Evolutionary conservation across 2,329 filamentous ascomycete species (phyloP).

Genomic region (Fusarium sp.): DNA sequence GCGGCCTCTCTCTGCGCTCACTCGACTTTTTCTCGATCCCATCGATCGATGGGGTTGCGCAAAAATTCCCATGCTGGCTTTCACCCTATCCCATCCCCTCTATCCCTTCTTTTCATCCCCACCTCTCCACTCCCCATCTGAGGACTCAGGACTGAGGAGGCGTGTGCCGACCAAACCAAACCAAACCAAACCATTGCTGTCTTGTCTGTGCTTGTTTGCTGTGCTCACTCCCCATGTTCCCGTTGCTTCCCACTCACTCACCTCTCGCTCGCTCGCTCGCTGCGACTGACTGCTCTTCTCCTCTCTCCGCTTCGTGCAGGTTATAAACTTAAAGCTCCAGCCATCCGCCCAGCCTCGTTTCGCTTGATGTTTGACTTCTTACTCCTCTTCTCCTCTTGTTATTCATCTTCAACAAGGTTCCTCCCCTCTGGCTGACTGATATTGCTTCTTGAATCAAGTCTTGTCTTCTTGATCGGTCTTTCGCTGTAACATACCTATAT

Average conservation of each 20-base stretch:
- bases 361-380: slow-evolving; percentile 27
- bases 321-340: slow-evolving; percentile 41
- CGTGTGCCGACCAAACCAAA: not conserved
- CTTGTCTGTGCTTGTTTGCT: not conserved
- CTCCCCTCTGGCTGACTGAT: not conserved
- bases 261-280: not conserved
- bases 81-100: slow-evolving; percentile 45
- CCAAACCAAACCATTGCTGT: not conserved
- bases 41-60: slow-evolving; percentile 52
- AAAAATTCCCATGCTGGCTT: slow-evolving; percentile 45
- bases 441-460: not conserved
- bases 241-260: slow-evolving; percentile 24
- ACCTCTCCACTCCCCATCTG: slow-evolving; percentile 16
- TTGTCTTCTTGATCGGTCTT: not conserved
- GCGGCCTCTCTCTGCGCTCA: slow-evolving; percentile 15
- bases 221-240: slow-evolving; percentile 17
- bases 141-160: slow-evolving; percentile 5
- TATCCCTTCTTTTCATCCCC: slow-evolving; percentile 25
- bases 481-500: slow-evolving; percentile 1
- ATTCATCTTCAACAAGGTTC: not conserved
- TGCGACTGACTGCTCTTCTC: not conserved
- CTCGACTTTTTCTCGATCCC: slow-evolving; percentile 46
- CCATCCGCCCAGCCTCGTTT: slow-evolving; percentile 35
- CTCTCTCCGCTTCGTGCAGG: slow-evolving; percentile 24
- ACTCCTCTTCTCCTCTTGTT: slow-evolving; percentile 16